Evolutionary conservation across 345 rosid genomes (phyloP).

Genomic region (Pistacia vera): DNA sequence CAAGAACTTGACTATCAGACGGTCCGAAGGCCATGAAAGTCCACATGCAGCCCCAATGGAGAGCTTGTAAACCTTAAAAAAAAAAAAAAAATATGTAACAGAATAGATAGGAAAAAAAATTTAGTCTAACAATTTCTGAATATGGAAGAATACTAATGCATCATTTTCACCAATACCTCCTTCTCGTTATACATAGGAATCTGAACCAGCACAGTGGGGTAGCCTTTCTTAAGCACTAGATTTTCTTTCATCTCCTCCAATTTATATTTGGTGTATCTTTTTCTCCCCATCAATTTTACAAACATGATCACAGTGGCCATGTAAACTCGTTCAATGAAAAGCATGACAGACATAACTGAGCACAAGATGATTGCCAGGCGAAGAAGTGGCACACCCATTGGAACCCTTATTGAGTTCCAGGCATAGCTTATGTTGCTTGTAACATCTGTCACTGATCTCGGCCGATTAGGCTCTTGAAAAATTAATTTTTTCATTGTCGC

Average conservation of each 20-base stretch:
- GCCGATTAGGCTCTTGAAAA: slow-evolving; percentile 5
- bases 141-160: not conserved
- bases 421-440: slow-evolving; percentile 17
- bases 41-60: slow-evolving; percentile 46
- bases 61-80: slow-evolving; percentile 36
- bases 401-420: slow-evolving; percentile 23
- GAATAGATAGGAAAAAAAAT: not conserved
- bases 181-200: slow-evolving; percentile 60
- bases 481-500: slow-evolving; percentile 15
- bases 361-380: slow-evolving; percentile 36
- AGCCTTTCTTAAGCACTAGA: slow-evolving; percentile 36
- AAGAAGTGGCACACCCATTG: slow-evolving; percentile 42
- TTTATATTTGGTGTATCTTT: slow-evolving; percentile 42
- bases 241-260: slow-evolving; percentile 50
- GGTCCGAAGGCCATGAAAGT: slow-evolving; percentile 38
- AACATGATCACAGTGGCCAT: slow-evolving; percentile 46
- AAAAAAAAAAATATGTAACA: not conserved
- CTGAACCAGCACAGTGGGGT: slow-evolving; percentile 57
- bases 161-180: slow-evolving; percentile 31
- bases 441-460: slow-evolving; percentile 14
- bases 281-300: slow-evolving; percentile 43
- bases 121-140: too few relatives aligned
- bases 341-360: slow-evolving; percentile 49
- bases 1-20: slow-evolving; percentile 40
- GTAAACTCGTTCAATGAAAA: slow-evolving; percentile 51